Percentiles rank a stretch among this genome's conserved stretches.
These are phyloP conservation scores for Chenopodium quinoa DNA, from an alignment of 148 eudicot species.

Conservation along the genomic window DNA sequence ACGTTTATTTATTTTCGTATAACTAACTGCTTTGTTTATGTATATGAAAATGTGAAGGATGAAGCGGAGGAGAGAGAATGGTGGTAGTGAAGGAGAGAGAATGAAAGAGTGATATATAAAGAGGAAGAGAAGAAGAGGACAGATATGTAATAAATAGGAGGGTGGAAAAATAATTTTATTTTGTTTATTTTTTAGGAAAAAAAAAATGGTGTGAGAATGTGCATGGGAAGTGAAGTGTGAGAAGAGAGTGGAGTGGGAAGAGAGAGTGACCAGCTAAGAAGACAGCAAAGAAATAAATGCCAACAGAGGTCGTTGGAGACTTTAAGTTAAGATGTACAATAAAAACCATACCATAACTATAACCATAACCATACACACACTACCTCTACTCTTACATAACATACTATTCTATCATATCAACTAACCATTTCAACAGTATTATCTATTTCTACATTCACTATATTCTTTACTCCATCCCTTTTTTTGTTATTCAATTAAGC, in stretches of 20 bases:
- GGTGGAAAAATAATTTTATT: not conserved
- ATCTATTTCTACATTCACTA: no score
- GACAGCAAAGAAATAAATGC: constrained; percentile 54
- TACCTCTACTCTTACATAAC: no score
- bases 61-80: not conserved
- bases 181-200: not conserved
- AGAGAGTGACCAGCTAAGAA: constrained; percentile 22
- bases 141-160: constrained; percentile 7
- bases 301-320: constrained; percentile 67
- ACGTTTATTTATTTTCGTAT: no score
- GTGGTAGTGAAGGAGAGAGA: constrained; percentile 18
- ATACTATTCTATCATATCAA: no score
- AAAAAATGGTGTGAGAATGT: not conserved
- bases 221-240: not conserved
- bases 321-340: constrained; percentile 6
- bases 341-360: no score
- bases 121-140: not conserved
- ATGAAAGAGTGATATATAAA: not conserved
- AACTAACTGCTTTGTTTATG: no score
- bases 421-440: not conserved
- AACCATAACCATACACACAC: no score
- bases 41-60: no score
- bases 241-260: constrained; percentile 9
- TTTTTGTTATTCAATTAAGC: no score
- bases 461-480: no score